phyloP scores from a whole-genome alignment of 2,329 filamentous ascomycete genomes.

The Exophiala phaeomuriformis region DNA sequence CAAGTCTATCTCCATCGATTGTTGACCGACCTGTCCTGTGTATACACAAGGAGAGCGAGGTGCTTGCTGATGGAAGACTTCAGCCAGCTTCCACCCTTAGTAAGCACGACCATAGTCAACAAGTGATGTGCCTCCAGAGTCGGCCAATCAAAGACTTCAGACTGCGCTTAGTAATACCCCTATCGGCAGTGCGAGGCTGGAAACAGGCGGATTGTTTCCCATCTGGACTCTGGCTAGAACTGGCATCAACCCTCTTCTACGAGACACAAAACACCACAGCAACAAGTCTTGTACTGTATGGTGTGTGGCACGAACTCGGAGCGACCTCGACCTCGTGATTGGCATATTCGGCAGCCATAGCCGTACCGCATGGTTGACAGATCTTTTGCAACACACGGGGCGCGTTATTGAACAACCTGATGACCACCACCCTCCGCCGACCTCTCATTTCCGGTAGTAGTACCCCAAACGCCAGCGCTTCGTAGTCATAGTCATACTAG shows the following conservation, averaged over 20 bases:
- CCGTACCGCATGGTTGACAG: conserved; percentile 23
- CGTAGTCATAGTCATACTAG: too few species aligned
- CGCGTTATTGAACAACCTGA: conserved; percentile 5
- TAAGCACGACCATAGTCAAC: too few species aligned
- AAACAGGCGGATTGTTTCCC: too few species aligned
- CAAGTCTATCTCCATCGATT: too few species aligned
- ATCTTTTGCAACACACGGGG: conserved; percentile 5
- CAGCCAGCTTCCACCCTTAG: too few species aligned
- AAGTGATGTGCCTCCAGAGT: too few species aligned
- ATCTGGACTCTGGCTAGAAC: background rate
- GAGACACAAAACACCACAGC: background rate
- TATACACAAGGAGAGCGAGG: too few species aligned
- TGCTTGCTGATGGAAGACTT: too few species aligned
- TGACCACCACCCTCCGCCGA: background rate
- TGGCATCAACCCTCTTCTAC: background rate
- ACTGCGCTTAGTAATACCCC: too few species aligned
- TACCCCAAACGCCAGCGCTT: background rate
- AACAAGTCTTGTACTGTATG: background rate
- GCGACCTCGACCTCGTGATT: conserved; percentile 20
- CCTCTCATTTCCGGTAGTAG: background rate
- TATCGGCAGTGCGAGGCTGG: too few species aligned
- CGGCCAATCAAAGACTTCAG: too few species aligned
- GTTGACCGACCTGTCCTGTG: too few species aligned
- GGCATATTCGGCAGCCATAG: conserved; percentile 5
- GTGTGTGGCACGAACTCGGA: background rate